A percentile compares a stretch with the other conserved stretches of the same genome.
These are phyloP conservation scores for Circinella umbellata DNA, from an alignment of 371 early-diverging fungal genomes.

Conservation along the genomic window DNA sequence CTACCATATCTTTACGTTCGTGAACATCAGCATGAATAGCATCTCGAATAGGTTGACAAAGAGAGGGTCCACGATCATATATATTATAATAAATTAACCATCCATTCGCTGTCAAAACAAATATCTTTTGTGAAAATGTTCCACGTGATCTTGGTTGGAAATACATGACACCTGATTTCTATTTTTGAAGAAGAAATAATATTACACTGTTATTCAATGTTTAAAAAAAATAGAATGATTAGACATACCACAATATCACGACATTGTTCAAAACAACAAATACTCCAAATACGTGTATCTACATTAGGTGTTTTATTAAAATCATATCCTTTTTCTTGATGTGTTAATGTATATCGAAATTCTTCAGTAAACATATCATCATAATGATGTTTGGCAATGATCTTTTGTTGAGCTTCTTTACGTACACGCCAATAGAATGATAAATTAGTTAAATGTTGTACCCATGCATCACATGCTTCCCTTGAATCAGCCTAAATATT, in stretches of 20 bases:
- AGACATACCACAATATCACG: slow-evolving; percentile 42
- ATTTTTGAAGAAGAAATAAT: no score
- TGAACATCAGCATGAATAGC: slow-evolving; percentile 38
- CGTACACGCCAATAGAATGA: slow-evolving; percentile 58
- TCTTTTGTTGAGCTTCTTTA: slow-evolving; percentile 47
- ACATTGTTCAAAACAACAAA: slow-evolving; percentile 51
- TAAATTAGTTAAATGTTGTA: slow-evolving; percentile 47
- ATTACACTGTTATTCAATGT: not conserved
- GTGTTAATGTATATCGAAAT: slow-evolving; percentile 26
- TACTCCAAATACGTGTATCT: slow-evolving; percentile 62
- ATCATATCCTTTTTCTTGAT: slow-evolving; percentile 30
- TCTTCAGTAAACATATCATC: slow-evolving; percentile 22
- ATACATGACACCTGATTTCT: slow-evolving; percentile 66
- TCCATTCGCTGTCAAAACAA: slow-evolving; percentile 53
- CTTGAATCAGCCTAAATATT: slow-evolving; percentile 38
- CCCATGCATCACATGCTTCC: slow-evolving; percentile 60
- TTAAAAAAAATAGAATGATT: not conserved
- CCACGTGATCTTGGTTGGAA: slow-evolving; percentile 51
- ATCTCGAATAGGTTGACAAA: slow-evolving; percentile 30
- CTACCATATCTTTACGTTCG: slow-evolving; percentile 42
- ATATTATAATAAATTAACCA: slow-evolving; percentile 54
- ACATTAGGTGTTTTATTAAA: slow-evolving; percentile 18
- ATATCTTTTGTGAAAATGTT: slow-evolving; percentile 56
- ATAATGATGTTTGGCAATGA: slow-evolving; percentile 32
- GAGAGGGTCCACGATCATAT: slow-evolving; percentile 36